Evolutionary conservation across 495 filamentous ascomycete species (phyloP), one percentile per base, ranked within the genome.

Genomic region (Penicillium egyptiacum): DNA sequence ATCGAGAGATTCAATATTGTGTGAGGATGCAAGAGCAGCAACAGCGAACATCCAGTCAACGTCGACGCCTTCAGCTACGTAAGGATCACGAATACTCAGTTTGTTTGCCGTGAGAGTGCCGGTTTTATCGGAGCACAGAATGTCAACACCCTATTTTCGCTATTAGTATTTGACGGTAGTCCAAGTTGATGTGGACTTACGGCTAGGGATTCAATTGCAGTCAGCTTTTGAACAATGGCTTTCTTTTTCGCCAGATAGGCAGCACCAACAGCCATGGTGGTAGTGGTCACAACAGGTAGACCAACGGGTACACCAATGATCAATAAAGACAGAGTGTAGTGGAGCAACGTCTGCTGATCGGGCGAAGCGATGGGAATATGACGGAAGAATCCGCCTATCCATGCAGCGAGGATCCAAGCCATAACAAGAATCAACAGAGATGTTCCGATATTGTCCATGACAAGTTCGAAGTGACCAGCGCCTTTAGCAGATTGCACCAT

Each of bases 41-140:
- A 87, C 84, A 28, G 86, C 85, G 78, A 89, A 87, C 82, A 88
- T 87, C 86, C 86, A 89, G 71, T 88, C 83, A 60, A 87, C 74
- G 67, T 88, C 86, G 30, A 87, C 81, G 31, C 86, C 86, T 71
- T 88, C 86, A 16, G 85, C 80, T 51, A 88, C 85, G 62, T 85
- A 89, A 6, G 86, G 86, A 55, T 88, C 84, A 37, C 85, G 83
- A 61, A 88, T 89, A 55, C 81, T 85, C 31, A 89, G 70, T 65
- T 88, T 86, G 63, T 89, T 89, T 53, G 86, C 86, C 20, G 86
- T 88, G 58, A 89, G 75, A 20, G 76, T 83, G 52, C 81, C 80
- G 2, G 91, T 96, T 82, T 97, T 97, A 79, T 97, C 92, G 42
- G 92, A 97, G 82, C 92, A 97, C 59, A 96, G 86, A 71, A 96